phyloP scores from a whole-genome alignment of 306 rosid genomes.

The Dicorynia guianensis region DNA sequence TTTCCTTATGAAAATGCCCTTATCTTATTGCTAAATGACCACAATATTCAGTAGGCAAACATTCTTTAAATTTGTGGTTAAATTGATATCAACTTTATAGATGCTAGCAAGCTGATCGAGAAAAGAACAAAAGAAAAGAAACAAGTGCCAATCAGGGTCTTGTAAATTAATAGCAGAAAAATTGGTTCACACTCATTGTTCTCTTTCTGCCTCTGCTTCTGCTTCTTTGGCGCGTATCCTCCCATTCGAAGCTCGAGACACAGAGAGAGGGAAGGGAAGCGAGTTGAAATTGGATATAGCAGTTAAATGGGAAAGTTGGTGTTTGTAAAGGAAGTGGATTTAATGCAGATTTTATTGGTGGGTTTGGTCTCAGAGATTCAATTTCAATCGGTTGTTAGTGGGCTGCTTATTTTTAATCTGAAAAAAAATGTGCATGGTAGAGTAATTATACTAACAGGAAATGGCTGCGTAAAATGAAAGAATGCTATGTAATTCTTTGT shows the following conservation, averaged over 20 bases:
- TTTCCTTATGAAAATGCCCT: too few relatives aligned
- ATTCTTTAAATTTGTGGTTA: too few relatives aligned
- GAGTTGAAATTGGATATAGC: slow-evolving; percentile 37
- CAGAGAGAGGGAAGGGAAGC: slow-evolving; percentile 12
- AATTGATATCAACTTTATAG: too few relatives aligned
- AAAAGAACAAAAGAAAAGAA: too few relatives aligned
- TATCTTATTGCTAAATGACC: too few relatives aligned
- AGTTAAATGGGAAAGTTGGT: slow-evolving; percentile 53
- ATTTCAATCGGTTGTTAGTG: slow-evolving; percentile 50
- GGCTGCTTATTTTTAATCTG: slow-evolving; percentile 28
- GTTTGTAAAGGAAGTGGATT: slow-evolving; percentile 46
- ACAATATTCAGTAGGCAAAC: too few relatives aligned
- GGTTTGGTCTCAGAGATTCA: slow-evolving; percentile 44
- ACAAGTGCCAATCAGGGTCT: too few relatives aligned
- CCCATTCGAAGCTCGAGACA: slow-evolving; percentile 65
- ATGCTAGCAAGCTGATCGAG: too few relatives aligned
- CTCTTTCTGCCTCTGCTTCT: slow-evolving; percentile 29
- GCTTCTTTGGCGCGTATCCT: slow-evolving; percentile 46
- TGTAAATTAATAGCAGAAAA: too few relatives aligned
- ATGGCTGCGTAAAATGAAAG: too few relatives aligned
- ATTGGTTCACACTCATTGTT: neutral
- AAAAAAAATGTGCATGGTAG: slow-evolving; percentile 3
- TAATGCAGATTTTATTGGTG: slow-evolving; percentile 49
- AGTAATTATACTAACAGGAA: slow-evolving; percentile 26
- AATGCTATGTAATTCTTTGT: slow-evolving; percentile 59